Conservation (phyloP, 2,329 filamentous ascomycete genomes). For the Cercospora sojina region DNA sequence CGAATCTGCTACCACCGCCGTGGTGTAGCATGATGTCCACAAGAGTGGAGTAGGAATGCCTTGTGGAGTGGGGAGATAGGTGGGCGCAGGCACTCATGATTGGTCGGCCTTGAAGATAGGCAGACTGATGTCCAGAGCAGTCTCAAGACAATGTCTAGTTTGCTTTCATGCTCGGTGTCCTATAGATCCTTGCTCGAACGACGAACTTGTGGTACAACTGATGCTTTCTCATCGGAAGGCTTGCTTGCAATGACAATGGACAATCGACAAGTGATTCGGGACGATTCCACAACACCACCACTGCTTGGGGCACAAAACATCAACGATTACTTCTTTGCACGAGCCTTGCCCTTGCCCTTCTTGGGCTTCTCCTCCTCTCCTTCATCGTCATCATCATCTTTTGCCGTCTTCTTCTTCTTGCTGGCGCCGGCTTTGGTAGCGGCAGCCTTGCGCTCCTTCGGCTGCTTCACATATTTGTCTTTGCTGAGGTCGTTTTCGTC, state of each 20-base stretch:
- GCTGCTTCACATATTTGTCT: slow-evolving; percentile 93
- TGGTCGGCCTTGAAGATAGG: neutral
- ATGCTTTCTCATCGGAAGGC: neutral
- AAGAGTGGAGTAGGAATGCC: neutral
- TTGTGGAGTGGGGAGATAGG: slow-evolving; percentile 4
- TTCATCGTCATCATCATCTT: slow-evolving; percentile 57
- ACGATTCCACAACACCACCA: neutral
- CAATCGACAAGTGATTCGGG: neutral
- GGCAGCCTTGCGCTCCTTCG: slow-evolving; percentile 66
- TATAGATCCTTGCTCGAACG: neutral
- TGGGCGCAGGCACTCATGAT: neutral
- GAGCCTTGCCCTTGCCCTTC: slow-evolving; percentile 45
- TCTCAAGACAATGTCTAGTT: neutral
- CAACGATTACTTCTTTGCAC: slow-evolving; percentile 25
- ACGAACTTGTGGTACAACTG: neutral
- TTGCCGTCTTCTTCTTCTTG: slow-evolving; percentile 64
- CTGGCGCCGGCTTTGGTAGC: slow-evolving; percentile 51
- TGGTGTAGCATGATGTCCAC: neutral
- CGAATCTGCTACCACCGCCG: neutral
- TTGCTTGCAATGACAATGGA: neutral
- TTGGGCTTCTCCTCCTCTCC: slow-evolving; percentile 39
- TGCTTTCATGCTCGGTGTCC: neutral
- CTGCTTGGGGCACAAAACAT: neutral
- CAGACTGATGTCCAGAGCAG: neutral
- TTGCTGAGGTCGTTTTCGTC: slow-evolving; percentile 84